Base-by-base conservation (phyloP, 2,329 filamentous ascomycete species). In the Knoxdaviesia proteae region DNA sequence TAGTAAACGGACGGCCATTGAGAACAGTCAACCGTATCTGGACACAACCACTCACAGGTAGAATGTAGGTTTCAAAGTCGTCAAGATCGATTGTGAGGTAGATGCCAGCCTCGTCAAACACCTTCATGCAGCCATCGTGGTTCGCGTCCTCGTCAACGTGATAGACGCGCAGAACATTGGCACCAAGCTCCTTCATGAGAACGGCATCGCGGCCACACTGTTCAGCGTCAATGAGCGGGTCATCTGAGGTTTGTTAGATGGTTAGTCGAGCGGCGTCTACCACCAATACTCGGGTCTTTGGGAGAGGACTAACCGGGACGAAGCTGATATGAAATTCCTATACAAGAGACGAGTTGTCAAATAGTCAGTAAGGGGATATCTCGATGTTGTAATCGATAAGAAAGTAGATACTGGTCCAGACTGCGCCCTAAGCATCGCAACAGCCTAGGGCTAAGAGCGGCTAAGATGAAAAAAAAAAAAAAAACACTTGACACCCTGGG, bases 131-230 rank as follows among this genome's bases (percentile, higher is more conserved):
- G 20, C 68, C 77, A 45, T 71, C 67, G 58, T 94, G 87, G 55
- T 88, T 64, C 33, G 62, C 73, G 3, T 60, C 57, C 2, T 81
- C 63, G 52, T 92, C 78, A 47, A 94, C 83, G 54, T 93, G 84
- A 59, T 94, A 94, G 45, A 90, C 80, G 45, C 86, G 82, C 53
- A 93, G 84, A 32, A 80, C 69, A 57, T 93, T 93, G 55, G 80
- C 74, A 47, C 83, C 84, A 43, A 94, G 65, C 11, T 76, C 73
- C 57, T 82, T 70, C 81, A 93, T 92, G 53, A 87, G 67, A 10
- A 63, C 56, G 37, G 78, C 77, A 61, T 94, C 86, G 50, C 75
- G 73, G 51, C 68, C 58, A 63, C 84, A 92, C 63, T 93, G 86
- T 40, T 71, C 71, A 36, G 71, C 69, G 55, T 90, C 71, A 50